Percentiles rank a stretch among this genome's conserved stretches.
phyloP scores from a whole-genome alignment of 2,329 filamentous ascomycete species.

The Botryotinia narcissicola region DNA sequence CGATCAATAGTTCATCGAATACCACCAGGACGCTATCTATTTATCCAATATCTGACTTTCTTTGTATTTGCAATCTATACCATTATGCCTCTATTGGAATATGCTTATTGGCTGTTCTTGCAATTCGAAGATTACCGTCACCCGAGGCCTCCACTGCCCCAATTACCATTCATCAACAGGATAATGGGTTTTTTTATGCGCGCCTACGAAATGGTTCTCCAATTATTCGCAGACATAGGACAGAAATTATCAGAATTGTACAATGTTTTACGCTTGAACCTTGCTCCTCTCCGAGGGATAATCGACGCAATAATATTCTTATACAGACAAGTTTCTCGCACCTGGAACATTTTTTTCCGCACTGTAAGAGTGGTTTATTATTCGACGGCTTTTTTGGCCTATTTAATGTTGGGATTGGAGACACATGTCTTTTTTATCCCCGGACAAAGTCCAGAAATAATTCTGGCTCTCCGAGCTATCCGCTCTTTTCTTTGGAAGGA shows the following conservation, averaged over 20 bases:
- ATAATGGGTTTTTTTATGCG: neutral
- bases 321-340: neutral
- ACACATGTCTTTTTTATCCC: neutral
- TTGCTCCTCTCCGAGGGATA: neutral
- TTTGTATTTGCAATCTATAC: neutral
- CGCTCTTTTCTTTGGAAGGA: neutral
- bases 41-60: neutral
- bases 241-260: neutral
- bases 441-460: neutral
- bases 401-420: neutral
- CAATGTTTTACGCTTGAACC: neutral
- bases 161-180: neutral
- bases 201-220: neutral
- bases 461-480: neutral
- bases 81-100: neutral
- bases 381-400: neutral
- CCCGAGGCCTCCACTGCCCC: neutral
- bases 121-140: neutral
- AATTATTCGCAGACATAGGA: neutral
- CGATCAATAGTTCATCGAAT: neutral
- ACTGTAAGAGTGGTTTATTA: accelerated
- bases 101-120: neutral
- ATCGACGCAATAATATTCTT: neutral
- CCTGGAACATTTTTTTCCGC: too few species aligned
- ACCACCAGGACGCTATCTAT: too few species aligned